Base-by-base conservation (phyloP, 129 eudicot genomes). In the Helichrysum umbraculigerum region DNA sequence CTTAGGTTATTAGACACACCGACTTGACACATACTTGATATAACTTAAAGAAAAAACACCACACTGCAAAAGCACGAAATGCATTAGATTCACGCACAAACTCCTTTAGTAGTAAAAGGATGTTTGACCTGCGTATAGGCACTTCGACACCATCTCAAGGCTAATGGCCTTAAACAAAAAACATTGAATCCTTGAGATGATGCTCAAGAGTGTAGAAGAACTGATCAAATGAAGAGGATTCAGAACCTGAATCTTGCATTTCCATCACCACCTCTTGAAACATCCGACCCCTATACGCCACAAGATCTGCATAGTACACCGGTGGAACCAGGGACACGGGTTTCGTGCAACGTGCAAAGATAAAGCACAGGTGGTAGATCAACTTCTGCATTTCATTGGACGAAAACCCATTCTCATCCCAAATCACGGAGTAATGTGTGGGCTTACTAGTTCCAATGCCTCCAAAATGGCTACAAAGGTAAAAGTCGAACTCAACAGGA, bases 71-170 rank as follows among this genome's bases (percentile, higher is more conserved):
- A 58, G 37, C 56, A 62, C 61, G 34, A 79, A 85, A 80, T 59
- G 85, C 87, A 74, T 90, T 86, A 91, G 97, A 88, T 88, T 91
- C 97, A 80, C 92, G 94, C 97, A 91, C 97, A 91, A 88, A 88
- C 94, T 25, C 82, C 86, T 86, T 76, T 6, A 21, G 67, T 50
- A 74, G 84, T 47, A 68, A 81, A 84, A 83, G 87, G 81, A 81
- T 67, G 71, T 75, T 82, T 82, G 75, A 82, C 75, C 79, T 76
- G 87, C 84, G 79, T 81, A 75, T 73, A 12, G 35, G 75, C 75
- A 71, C 79, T 52, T 65, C 79, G 70, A 80, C 79, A 70, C 71
- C 75, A 56, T 76, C 60, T 68, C 66, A 17, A 33, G 58, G 10
- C 56, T 21, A 16, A 0, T 2, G 4, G 41, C 3, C 83, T 50